A percentile compares a stretch with the other conserved stretches of the same genome.
These are phyloP conservation scores for Thymus mandschuricus DNA, from an alignment of 257 asterid genomes.

Conservation along the genomic window DNA sequence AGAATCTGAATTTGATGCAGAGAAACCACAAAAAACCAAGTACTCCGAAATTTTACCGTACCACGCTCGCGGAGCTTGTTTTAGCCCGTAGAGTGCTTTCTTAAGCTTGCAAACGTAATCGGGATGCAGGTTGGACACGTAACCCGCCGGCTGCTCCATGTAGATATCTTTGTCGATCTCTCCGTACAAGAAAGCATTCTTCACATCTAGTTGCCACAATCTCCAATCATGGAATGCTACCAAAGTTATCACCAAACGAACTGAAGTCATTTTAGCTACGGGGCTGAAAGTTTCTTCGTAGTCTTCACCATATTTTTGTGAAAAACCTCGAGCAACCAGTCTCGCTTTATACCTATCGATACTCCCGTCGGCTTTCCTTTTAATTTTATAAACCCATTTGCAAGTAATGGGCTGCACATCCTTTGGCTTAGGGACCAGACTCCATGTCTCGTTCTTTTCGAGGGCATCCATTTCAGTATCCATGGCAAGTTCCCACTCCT, in stretches of 20 bases:
- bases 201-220: not conserved
- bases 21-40: constrained; percentile 19
- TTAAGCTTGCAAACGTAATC: not conserved
- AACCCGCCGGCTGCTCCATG: not conserved
- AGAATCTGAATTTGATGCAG: constrained; percentile 3
- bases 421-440: not conserved
- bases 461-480: not conserved
- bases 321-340: not conserved
- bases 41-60: constrained; percentile 20
- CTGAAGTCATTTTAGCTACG: not conserved
- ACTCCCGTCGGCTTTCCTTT: not conserved
- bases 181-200: not conserved
- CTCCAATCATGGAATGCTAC: not conserved
- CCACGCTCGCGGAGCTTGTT: constrained; percentile 20
- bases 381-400: not conserved
- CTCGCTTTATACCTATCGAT: not conserved
- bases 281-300: not conserved
- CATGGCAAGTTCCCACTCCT: not conserved
- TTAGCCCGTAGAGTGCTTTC: not conserved
- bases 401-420: not conserved
- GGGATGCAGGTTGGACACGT: not conserved
- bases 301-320: not conserved
- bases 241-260: not conserved
- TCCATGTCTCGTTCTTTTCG: not conserved
- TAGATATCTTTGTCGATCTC: not conserved